These are phyloP conservation scores for Vitis cinerea DNA, from an alignment of 164 flowering plant species.

Conservation along the genomic window DNA sequence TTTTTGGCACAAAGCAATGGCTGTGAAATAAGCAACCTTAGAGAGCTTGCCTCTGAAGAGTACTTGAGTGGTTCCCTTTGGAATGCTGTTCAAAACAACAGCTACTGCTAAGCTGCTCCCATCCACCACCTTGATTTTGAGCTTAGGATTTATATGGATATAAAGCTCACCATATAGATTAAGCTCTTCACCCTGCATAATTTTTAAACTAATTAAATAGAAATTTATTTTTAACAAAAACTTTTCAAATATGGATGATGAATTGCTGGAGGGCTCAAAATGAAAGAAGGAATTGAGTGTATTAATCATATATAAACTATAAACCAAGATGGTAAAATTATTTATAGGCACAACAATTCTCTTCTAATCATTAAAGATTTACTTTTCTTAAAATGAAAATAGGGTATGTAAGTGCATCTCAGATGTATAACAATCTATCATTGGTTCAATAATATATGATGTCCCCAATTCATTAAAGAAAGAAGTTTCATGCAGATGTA, in stretches of 20 bases:
- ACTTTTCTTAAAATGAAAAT: too few relatives aligned
- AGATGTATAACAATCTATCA: too few relatives aligned
- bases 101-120: constrained; percentile 72
- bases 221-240: not conserved
- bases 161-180: constrained; percentile 38
- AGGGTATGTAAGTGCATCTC: too few relatives aligned
- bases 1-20: constrained; percentile 39
- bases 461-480: too few relatives aligned
- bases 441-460: too few relatives aligned
- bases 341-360: too few relatives aligned
- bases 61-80: constrained; percentile 53
- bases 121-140: constrained; percentile 55
- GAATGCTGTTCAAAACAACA: constrained; percentile 54
- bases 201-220: not conserved
- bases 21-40: constrained; percentile 42
- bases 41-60: constrained; percentile 41
- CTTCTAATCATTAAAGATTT: too few relatives aligned
- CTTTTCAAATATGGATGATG: not conserved
- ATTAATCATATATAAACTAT: too few relatives aligned
- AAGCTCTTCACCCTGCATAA: constrained; percentile 41
- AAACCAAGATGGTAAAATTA: too few relatives aligned
- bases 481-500: too few relatives aligned
- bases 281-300: too few relatives aligned
- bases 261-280: constrained; percentile 7
- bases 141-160: constrained; percentile 30